Evolutionary conservation across 1,284 basidiomycete genomes (phyloP), one percentile per base, ranked within the genome.

Genomic region (Ceratobasidium sp.): DNA sequence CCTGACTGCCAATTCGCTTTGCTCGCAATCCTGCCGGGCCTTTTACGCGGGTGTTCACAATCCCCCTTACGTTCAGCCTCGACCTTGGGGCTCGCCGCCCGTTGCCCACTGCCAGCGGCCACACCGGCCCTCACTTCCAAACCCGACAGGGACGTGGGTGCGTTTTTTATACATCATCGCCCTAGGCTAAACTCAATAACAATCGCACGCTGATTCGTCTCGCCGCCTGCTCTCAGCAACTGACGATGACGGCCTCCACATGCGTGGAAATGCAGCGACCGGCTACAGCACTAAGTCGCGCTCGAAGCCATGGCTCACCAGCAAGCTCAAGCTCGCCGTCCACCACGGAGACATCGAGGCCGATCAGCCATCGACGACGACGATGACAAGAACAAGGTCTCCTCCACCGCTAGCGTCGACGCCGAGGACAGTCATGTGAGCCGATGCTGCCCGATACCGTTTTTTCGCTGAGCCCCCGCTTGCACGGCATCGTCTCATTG

Each of bases 341-440:
- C 89, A 91, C 84, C 90, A 91, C 84, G 93, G 92, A 80, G 90
- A 91, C 85, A 90, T 94, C 87, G 95, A 95, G 84, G 91, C 92
- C 71, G 94, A 95, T 86, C 90, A 93, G 81, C 89, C 95, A 84
- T 93, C 80, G 81, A 79, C 72, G 93, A 94, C 82, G 93, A 94
- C 84, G 93, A 94, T 81, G 93, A 94, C 83, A 93, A 94, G 89
- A 93, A 93, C 82, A 86, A 89, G 80, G 89, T 89, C 78, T 87
- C 89, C 51, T 89, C 88, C 76, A 90, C 90, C 20, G 89, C 89
- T 53, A 94, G 94, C 80, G 94, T 95, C 82, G 94, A 94, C 84
- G 92, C 92, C 83, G 95, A 96, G 87, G 95, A 96, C 85, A 94
- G 94, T 83, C 95, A 94, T 86, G 94, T 95, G 87, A 90, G 93